phyloP scores from a whole-genome alignment of 2,329 filamentous ascomycete genomes.

The Monosporascus sp. region DNA sequence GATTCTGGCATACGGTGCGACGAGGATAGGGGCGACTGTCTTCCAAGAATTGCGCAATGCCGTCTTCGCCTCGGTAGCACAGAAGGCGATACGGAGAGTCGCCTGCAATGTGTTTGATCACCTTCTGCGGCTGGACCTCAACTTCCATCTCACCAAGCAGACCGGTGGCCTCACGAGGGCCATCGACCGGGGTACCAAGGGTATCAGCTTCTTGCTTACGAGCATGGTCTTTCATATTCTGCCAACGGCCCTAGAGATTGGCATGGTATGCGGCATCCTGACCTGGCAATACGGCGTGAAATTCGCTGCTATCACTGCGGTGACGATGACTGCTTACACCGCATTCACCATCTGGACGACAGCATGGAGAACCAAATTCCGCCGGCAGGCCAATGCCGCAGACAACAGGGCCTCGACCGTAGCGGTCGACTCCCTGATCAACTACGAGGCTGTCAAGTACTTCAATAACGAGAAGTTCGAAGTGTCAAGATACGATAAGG shows the following conservation, averaged over 20 bases:
- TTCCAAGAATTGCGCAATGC: slow-evolving; percentile 95
- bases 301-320: slow-evolving; percentile 84
- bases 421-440: slow-evolving; percentile 93
- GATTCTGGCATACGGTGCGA: slow-evolving; percentile 87
- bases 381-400: slow-evolving; percentile 89
- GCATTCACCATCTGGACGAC: slow-evolving; percentile 98
- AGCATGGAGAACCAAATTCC: slow-evolving; percentile 94
- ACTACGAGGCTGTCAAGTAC: slow-evolving; percentile 98
- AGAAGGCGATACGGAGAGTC: slow-evolving; percentile 90
- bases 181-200: slow-evolving; percentile 95
- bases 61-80: slow-evolving; percentile 92
- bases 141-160: slow-evolving; percentile 90
- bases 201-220: slow-evolving; percentile 92
- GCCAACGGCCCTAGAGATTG: slow-evolving; percentile 88
- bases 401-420: slow-evolving; percentile 95
- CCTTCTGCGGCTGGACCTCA: slow-evolving; percentile 79
- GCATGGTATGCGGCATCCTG: slow-evolving; percentile 91
- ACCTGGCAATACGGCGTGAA: slow-evolving; percentile 92
- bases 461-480: slow-evolving; percentile 99
- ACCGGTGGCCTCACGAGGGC: slow-evolving; percentile 91
- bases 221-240: slow-evolving; percentile 99
- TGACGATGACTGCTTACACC: slow-evolving; percentile 90
- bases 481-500: slow-evolving; percentile 82
- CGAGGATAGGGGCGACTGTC: slow-evolving; percentile 80
- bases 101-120: slow-evolving; percentile 92